Base-by-base conservation (phyloP, 148 eudicot species). In the Polygonum aviculare region DNA sequence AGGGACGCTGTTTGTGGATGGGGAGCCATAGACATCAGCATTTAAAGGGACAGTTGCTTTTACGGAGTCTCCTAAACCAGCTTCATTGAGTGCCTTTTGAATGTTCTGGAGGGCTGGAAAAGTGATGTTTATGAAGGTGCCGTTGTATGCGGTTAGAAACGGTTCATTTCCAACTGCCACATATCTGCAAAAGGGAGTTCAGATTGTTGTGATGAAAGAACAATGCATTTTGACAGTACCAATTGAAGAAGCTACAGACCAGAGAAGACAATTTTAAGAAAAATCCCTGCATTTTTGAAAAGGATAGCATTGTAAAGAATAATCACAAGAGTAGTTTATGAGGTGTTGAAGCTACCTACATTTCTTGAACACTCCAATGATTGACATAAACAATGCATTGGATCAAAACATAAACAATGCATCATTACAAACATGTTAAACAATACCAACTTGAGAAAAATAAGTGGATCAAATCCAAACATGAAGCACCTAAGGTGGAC, bases 111-210 rank as follows among this genome's bases (percentile, higher is more conserved):
- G 96, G 59, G 94, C 98, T 21, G 96, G 98, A 22, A 90, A 83
- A 11, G 96, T 92, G 62, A 74, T 22, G 22, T 85, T 86, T 33
- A 83, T 45, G 75, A 85, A 94, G 15, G 92, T 81, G 63, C 80
- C 75, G 74, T 90, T 90, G 85, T 94, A 94, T 49, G 93, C 49
- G 65, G 77, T 82, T 54, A 94, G 87, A 74, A 94, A 92, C 31
- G 98, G 98, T 80, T 90, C 96, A 65, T 92, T 94, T 69, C 98
- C 98, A 57, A 94, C 96, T 12, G 93, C 98, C 38, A 94, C 98
- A 78, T 88, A 90, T 82, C 98, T 94, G 89, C 76, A 77, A 75
- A 12, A 22, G 67, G 35, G 31, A 60, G 5, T 12, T n/a, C 19
- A 6, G 60, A 21, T n/a, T 4, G 1, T 51, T 51, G 18, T 51